Percentiles rank a stretch among this genome's conserved stretches.
These are phyloP conservation scores for Rhazya stricta DNA, from an alignment of 257 asterid species.

Conservation along the genomic window DNA sequence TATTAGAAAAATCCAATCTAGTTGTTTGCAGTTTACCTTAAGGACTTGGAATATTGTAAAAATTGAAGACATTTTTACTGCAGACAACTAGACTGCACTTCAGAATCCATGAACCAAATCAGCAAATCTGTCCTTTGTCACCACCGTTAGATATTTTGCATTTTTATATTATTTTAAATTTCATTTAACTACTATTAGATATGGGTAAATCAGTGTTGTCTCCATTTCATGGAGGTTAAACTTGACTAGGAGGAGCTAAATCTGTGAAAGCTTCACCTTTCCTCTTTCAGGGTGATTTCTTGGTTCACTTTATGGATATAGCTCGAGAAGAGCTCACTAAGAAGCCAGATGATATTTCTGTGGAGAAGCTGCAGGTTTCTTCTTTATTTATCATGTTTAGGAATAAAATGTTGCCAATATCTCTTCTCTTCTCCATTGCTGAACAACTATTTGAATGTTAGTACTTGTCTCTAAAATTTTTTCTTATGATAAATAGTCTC, in stretches of 20 bases:
- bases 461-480: background rate
- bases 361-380: slow-evolving; percentile 89
- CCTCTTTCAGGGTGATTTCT: slow-evolving; percentile 84
- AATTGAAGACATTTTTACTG: background rate
- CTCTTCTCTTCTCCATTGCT: slow-evolving; percentile 11
- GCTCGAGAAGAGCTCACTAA: slow-evolving; percentile 90
- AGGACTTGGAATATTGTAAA: background rate
- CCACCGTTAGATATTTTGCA: background rate
- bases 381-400: slow-evolving; percentile 11
- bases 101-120: background rate
- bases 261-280: slow-evolving; percentile 11
- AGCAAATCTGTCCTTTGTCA: slow-evolving; percentile 1
- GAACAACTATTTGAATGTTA: slow-evolving; percentile 4
- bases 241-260: background rate
- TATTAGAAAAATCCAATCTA: background rate
- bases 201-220: background rate
- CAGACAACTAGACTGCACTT: background rate
- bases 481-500: slow-evolving; percentile 55
- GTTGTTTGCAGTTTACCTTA: background rate
- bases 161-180: background rate
- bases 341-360: slow-evolving; percentile 88
- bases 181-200: background rate
- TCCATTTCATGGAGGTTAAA: background rate
- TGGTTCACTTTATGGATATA: slow-evolving; percentile 97
- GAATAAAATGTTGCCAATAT: slow-evolving; percentile 2